phyloP scores from a whole-genome alignment of 768 basidiomycete species.

The Suillus discolor region DNA sequence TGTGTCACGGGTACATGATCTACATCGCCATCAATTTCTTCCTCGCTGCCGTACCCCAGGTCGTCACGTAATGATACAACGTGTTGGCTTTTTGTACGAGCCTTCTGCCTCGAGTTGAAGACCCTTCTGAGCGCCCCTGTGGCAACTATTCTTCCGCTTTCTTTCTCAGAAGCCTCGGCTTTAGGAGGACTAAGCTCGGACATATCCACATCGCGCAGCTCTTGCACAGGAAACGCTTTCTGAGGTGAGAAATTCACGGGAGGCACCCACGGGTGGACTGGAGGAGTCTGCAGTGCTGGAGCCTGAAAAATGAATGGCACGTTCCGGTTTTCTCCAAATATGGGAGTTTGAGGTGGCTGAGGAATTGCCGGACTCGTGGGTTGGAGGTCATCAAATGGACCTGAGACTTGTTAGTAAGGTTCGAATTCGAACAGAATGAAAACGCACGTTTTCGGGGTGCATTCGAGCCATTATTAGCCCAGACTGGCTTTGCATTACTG shows the following conservation, averaged over 20 bases:
- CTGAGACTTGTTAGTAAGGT: constrained; percentile 38
- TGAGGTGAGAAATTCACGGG: constrained; percentile 60
- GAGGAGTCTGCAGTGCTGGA: constrained; percentile 44
- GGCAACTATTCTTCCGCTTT: constrained; percentile 54
- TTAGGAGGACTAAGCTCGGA: constrained; percentile 65
- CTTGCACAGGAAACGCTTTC: constrained; percentile 59
- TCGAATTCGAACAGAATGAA: constrained; percentile 16
- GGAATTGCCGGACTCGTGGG: constrained; percentile 37
- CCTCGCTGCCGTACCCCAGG: constrained; percentile 42
- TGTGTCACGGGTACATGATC: constrained; percentile 44
- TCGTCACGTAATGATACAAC: constrained; percentile 27
- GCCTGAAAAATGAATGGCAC: constrained; percentile 75
- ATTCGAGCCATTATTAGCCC: constrained; percentile 56
- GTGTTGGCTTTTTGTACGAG: constrained; percentile 33
- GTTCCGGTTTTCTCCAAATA: constrained; percentile 66
- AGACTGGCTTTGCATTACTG: constrained; percentile 53
- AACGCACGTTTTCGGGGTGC: constrained; percentile 71
- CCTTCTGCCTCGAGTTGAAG: constrained; percentile 60
- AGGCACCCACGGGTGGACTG: constrained; percentile 66
- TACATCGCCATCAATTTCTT: constrained; percentile 51
- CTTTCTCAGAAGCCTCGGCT: constrained; percentile 41
- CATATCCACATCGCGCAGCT: constrained; percentile 76
- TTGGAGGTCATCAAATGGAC: constrained; percentile 47
- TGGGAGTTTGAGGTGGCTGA: constrained; percentile 42
- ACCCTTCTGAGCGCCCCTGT: constrained; percentile 67